phyloP scores from a whole-genome alignment of 345 rosid genomes.

The Citrus mangshanensis region DNA sequence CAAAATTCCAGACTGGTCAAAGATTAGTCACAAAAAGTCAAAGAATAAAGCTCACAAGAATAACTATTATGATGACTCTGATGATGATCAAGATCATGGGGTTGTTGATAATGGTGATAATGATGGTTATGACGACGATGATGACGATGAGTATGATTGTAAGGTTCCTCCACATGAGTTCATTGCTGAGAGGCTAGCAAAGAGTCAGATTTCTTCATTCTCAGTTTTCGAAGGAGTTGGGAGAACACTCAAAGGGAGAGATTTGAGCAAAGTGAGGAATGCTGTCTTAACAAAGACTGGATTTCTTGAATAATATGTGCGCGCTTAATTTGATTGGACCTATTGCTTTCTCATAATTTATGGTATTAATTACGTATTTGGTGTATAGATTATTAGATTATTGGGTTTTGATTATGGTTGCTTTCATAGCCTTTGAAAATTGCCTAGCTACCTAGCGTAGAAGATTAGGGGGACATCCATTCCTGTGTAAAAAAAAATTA shows the following conservation, averaged over 20 bases:
- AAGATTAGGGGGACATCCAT: conserved; percentile 6
- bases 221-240: conserved; percentile 86
- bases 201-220: conserved; percentile 62
- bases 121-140: neutral
- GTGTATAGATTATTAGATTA: neutral
- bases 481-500: neutral
- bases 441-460: neutral
- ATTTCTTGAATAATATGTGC: conserved; percentile 50
- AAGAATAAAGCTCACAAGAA: conserved; percentile 26
- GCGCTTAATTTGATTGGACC: neutral
- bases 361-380: neutral
- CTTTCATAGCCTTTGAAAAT: neutral
- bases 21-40: conserved; percentile 30
- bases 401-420: neutral
- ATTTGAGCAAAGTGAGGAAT: conserved; percentile 71
- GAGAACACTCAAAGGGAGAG: conserved; percentile 82
- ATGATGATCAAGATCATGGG: conserved; percentile 7
- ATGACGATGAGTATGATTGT: conserved; percentile 16
- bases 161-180: conserved; percentile 76
- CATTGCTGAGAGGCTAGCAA: conserved; percentile 53
- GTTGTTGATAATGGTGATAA: neutral
- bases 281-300: conserved; percentile 77
- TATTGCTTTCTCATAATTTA: neutral
- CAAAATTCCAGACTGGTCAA: conserved; percentile 73
- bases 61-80: conserved; percentile 12